Evolutionary conservation across 495 filamentous ascomycete genomes (phyloP), one percentile per base, ranked within the genome.

Genomic region (Hyaloscypha hepaticicola): DNA sequence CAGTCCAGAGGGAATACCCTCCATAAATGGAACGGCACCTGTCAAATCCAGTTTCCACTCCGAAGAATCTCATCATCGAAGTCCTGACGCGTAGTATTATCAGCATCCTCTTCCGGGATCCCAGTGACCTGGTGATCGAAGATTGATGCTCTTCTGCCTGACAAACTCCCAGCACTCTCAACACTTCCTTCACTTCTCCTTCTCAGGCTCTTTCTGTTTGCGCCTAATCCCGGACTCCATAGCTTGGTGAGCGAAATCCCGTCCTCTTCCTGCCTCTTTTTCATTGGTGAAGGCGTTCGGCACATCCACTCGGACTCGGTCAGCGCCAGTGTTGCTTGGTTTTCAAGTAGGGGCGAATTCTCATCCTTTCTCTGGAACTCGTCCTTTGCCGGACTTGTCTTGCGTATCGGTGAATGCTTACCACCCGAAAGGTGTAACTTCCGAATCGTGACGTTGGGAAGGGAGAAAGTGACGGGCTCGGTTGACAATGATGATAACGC

Each of bases 261-360:
- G 19, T 45, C 38, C 11, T 45, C 38, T 45, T 45, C 11, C 7
- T 4, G 38, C 14, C 0, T 45, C 3, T 52, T 65, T 41, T 51
- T 63, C 2, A 61, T 34, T 16, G 76, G 74, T 16, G 76, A 77
- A 1, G 76, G 78, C 22, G 73, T 75, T 26, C 72, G 73, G 29
- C 73, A 69, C 66, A 79, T 71, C 77, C 76, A 80, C 58, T 79
- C 75, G 11, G 74, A 60, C 58, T 79, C 78, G 2, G 65, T 75
- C 11, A 77, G 55, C 9, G 63, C 66, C 7, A 76, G 45, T 3
- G 58, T 61, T 49, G 19, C 66, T 50, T 19, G 38, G 58, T 34
- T 70, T 60, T 55, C 24, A 19, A 49, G 38, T 45, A 45, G 16
- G 6, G 38, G 38, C 11, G 38, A 16, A 19, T 14, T 9, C 16